phyloP scores from a whole-genome alignment of 2,329 filamentous ascomycete species.

The Xenoacremonium recifei region DNA sequence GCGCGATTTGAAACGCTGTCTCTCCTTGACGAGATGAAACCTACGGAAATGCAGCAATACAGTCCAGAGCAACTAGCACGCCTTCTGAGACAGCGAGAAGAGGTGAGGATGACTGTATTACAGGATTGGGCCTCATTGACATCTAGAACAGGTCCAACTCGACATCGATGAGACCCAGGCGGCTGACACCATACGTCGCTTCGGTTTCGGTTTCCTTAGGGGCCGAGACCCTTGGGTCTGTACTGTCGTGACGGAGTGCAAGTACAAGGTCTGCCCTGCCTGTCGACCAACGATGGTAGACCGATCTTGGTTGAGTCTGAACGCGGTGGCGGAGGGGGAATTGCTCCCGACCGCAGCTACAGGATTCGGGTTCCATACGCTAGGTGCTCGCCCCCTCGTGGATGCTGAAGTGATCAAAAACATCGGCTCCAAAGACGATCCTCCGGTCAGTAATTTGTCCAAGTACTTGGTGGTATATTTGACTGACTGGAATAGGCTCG shows the following conservation, averaged over 20 bases:
- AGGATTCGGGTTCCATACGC: slow-evolving; percentile 52
- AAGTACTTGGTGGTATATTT: too few relatives aligned
- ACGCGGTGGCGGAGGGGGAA: slow-evolving; percentile 49
- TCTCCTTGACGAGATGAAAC: slow-evolving; percentile 44
- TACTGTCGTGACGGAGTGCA: slow-evolving; percentile 41
- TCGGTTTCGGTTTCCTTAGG: too few relatives aligned
- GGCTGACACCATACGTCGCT: too few relatives aligned
- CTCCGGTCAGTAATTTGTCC: slow-evolving; percentile 37
- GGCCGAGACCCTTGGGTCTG: slow-evolving; percentile 43
- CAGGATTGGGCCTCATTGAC: too few relatives aligned
- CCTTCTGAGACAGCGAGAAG: slow-evolving; percentile 49
- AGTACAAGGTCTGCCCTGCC: slow-evolving; percentile 47
- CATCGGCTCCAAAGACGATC: slow-evolving; percentile 38
- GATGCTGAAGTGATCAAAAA: slow-evolving; percentile 37
- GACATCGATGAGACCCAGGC: too few relatives aligned
- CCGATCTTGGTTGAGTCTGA: slow-evolving; percentile 48
- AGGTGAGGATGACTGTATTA: slow-evolving; percentile 40
- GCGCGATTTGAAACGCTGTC: slow-evolving; percentile 41
- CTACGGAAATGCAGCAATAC: slow-evolving; percentile 44
- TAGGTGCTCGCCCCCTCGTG: slow-evolving; percentile 42
- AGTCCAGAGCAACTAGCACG: slow-evolving; percentile 44
- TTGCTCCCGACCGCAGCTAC: slow-evolving; percentile 47
- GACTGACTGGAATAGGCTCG: too few relatives aligned
- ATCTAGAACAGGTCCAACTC: too few relatives aligned
- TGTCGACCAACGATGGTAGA: slow-evolving; percentile 46